Evolutionary conservation across 1,284 basidiomycete genomes (phyloP), one percentile per base, ranked within the genome.

Genomic region (Trichosporon coremiiforme): DNA sequence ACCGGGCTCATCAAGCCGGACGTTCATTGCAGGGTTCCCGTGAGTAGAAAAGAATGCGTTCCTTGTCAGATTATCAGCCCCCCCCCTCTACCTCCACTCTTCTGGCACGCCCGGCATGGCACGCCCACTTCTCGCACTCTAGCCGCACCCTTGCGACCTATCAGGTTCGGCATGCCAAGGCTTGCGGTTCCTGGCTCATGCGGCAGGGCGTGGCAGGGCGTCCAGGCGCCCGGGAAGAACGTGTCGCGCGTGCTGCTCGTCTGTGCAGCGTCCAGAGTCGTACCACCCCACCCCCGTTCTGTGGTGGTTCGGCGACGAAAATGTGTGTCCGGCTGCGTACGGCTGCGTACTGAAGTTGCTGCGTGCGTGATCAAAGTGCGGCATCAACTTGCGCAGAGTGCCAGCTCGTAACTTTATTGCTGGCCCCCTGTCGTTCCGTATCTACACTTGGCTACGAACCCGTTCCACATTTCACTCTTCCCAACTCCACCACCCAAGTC

Each of bases 11-110:
- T 33, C 57, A 13, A 60, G 57, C 29, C 57, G 57, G 15, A 60
- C 57, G 22, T 60, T 60, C 31, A 60, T 60, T n/a, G 57, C 57
- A 31, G 57, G 29, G 57, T 60, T 33, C 29, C 57, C 57, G 57
- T 60, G 57, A 60, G 57, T 60, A 60, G 31, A 8, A 25, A 15
- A 12, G 31, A 60, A 31, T n/a, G 1, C 25, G 57, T 33, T n/a
- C 8, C 31, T 33, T 15, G 33, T 33, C 33, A 15, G 17, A 3
- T 15, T 2, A 53, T 53, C 47, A 53, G 15, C n/a, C n/a, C n/a
- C n/a, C 47, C 20, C 47, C 20, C 47, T 53, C 47, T 53, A 53
- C 47, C 47, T 53, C 47, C 47, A 53, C 47, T 15, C 47, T 22
- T 53, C 20, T 20, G 20, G 20, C 10, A 53, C n/a, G 20, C n/a